Conservation (phyloP, 306 rosid genomes). For the Herpetospermum pedunculosum region DNA sequence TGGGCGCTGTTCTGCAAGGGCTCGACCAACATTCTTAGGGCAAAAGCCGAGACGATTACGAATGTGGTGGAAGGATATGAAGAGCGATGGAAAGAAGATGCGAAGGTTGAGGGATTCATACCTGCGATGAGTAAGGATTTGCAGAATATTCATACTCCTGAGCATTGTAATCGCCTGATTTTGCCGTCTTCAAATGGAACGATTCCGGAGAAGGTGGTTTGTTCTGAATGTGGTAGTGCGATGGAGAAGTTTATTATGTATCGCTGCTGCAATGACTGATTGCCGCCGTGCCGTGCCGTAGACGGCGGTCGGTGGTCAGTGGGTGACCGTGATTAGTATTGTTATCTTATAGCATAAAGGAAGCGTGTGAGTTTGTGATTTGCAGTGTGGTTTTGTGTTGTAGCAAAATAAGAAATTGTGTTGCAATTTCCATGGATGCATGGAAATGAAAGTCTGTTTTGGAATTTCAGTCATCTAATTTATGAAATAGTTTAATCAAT, state of each 20-base stretch:
- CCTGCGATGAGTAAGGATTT: conserved; percentile 18
- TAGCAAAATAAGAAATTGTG: too few relatives aligned
- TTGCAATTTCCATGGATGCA: too few relatives aligned
- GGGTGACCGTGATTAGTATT: too few relatives aligned
- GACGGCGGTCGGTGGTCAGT: too few relatives aligned
- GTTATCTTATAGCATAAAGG: too few relatives aligned
- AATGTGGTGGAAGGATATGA: conserved; percentile 27
- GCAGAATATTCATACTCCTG: conserved; percentile 8
- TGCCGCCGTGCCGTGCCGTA: too few relatives aligned
- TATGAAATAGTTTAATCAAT: too few relatives aligned
- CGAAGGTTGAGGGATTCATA: conserved; percentile 20
- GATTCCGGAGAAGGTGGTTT: conserved; percentile 51
- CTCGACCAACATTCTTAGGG: conserved; percentile 21
- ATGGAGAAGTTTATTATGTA: conserved; percentile 91
- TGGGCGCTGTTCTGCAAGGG: conserved; percentile 41
- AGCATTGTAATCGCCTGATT: conserved; percentile 9
- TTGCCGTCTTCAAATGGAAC: conserved; percentile 22
- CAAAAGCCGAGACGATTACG: conserved; percentile 24
- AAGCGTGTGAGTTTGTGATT: background rate
- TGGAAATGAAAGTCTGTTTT: too few relatives aligned
- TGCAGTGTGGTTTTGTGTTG: background rate
- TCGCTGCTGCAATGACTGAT: conserved; percentile 45
- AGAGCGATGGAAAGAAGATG: conserved; percentile 20
- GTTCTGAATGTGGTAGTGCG: conserved; percentile 68
- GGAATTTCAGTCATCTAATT: too few relatives aligned